Base-by-base conservation (phyloP, 306 rosid species). In the Hippophae gyantsensis region DNA sequence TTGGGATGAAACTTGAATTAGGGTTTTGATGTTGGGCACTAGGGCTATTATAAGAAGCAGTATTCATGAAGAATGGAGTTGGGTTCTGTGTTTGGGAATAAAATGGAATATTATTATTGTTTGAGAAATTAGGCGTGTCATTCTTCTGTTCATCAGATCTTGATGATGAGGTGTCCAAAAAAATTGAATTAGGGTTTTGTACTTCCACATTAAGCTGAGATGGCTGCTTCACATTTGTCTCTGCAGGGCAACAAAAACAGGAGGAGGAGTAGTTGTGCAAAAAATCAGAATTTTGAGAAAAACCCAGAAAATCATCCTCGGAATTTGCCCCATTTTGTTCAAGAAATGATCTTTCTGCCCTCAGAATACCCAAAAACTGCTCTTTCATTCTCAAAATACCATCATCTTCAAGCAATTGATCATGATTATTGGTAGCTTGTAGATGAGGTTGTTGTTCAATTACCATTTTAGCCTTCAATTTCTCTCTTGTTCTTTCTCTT, bases 401-500 rank as follows among this genome's bases (percentile, higher is more conserved):
- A 58, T 14, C 54, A 26, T 61, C 27, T 60, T 55, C 70, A 42
- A 52, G 9, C 42, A 57, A 54, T 42, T 47, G 43, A 10, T 43
- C 42, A 25, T 51, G 38, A 32, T 46, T 8, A 46, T 2, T 13
- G 55, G 64, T 11, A 10, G 50, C 50, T 9, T 46, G 52, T 38
- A 41, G 61, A 61, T n/a, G 53, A 18, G 45, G 6, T 12, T 11
- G 27, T 51, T 38, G 52, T 3, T 42, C 32, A 23, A 62, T 54
- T 53, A 10, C 25, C 44, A 14, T 65, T 25, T 26, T 18, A 56
- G 68, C 47, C 62, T 58, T 65, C 68, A 66, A 11, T 41, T 71
- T 81, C 60, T 70, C 74, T 60, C 63, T 81, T 2, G 86, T 75
- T 57, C 86, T 69, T 50, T 71, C 83, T 54, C 83, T 74, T 4